Percentiles rank a stretch among this genome's conserved stretches.
phyloP scores from a whole-genome alignment of 805 yeast species.

The Wickerhamiella vanderwaltii region DNA sequence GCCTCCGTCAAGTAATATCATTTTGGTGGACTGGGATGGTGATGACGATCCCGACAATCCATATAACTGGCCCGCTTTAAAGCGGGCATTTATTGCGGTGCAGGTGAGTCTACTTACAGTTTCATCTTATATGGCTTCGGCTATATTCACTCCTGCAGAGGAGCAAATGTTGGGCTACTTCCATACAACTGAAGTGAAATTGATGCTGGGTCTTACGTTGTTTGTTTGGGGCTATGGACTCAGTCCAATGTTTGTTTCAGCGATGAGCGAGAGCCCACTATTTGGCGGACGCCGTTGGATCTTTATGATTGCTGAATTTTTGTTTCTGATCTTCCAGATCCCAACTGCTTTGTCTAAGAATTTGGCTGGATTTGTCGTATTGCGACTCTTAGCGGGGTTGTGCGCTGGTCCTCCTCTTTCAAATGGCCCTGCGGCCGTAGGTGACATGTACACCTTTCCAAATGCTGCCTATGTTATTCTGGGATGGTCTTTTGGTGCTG shows the following conservation, averaged over 20 bases:
- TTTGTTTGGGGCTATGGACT: slow-evolving; percentile 51
- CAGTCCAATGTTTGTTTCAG: slow-evolving; percentile 45
- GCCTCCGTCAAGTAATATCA: background rate
- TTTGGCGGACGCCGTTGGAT: slow-evolving; percentile 37
- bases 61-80: slow-evolving; percentile 39
- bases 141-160: slow-evolving; percentile 46
- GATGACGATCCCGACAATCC: slow-evolving; percentile 33
- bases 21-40: slow-evolving; percentile 27
- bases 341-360: slow-evolving; percentile 42
- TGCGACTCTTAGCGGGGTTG: slow-evolving; percentile 43
- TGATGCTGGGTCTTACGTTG: slow-evolving; percentile 40
- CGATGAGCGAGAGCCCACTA: slow-evolving; percentile 40
- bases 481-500: slow-evolving; percentile 43
- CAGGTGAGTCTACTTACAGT: slow-evolving; percentile 36
- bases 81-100: slow-evolving; percentile 32
- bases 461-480: slow-evolving; percentile 38
- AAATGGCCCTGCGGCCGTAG: slow-evolving; percentile 47
- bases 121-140: slow-evolving; percentile 47
- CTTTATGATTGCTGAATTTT: slow-evolving; percentile 35
- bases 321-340: slow-evolving; percentile 42
- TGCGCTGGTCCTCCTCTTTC: slow-evolving; percentile 46
- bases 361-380: slow-evolving; percentile 38
- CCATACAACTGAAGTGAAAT: slow-evolving; percentile 31
- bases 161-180: slow-evolving; percentile 35
- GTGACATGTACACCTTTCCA: slow-evolving; percentile 37